phyloP scores from a whole-genome alignment of 1,284 basidiomycete species.

The Ganoderma lingzhi region DNA sequence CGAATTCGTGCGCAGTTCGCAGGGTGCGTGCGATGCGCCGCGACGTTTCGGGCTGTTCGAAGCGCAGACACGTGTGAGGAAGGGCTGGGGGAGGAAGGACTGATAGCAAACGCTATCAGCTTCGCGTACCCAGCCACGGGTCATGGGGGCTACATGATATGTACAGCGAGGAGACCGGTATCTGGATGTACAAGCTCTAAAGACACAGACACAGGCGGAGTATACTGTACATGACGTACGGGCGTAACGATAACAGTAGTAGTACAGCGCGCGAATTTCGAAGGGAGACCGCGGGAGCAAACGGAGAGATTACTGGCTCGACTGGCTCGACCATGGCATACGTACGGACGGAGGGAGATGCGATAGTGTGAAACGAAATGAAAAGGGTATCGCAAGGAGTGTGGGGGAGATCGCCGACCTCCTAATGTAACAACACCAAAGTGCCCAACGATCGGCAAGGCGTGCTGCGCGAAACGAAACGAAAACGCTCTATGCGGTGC shows the following conservation, averaged over 20 bases:
- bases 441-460: neutral
- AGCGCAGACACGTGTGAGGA: neutral
- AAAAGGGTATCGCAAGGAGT: constrained; percentile 24
- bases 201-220: neutral
- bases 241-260: neutral
- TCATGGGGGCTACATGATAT: constrained; percentile 1
- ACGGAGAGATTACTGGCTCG: constrained; percentile 3
- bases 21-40: neutral
- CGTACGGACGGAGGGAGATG: neutral
- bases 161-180: constrained; percentile 2
- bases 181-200: neutral
- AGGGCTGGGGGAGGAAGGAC: neutral
- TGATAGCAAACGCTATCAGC: neutral
- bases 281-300: constrained; percentile 12
- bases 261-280: constrained; percentile 14
- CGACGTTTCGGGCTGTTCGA: neutral
- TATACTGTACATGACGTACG: neutral
- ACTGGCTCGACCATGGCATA: constrained; percentile 14
- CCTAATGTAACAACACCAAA: neutral
- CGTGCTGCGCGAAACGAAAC: neutral
- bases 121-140: neutral
- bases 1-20: neutral
- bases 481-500: constrained; percentile 2
- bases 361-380: neutral
- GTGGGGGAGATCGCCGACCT: constrained; percentile 32